Conservation (phyloP, 208 protist genomes). For the Leishmania lainsoni region DNA sequence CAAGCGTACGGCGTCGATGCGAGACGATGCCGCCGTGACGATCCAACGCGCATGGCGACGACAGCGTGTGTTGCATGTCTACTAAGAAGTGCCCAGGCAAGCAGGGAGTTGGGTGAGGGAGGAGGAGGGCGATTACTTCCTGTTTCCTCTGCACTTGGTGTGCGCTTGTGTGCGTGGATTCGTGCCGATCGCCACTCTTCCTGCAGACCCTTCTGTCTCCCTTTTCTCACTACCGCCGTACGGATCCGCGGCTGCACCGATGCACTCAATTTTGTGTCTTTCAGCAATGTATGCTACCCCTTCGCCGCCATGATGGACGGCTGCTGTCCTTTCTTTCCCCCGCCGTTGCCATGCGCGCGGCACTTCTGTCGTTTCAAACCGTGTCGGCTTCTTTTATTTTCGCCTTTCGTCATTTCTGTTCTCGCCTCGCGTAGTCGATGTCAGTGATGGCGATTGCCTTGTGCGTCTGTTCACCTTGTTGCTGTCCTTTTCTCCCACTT, state of each 20-base stretch:
- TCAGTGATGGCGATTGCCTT: neutral
- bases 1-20: constrained; percentile 8
- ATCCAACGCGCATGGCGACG: constrained; percentile 60
- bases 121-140: neutral
- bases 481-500: neutral
- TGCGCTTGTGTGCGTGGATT: neutral
- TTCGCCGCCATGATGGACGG: neutral
- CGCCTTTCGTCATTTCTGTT: neutral
- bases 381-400: neutral
- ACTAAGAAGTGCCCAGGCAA: neutral
- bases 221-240: neutral
- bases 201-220: neutral
- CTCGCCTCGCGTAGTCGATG: neutral
- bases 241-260: neutral
- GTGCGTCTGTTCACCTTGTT: neutral
- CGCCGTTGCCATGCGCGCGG: neutral
- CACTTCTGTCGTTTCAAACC: neutral
- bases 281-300: neutral
- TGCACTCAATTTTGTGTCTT: neutral
- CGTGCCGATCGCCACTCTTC: neutral
- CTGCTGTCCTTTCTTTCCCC: neutral
- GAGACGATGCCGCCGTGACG: constrained; percentile 49
- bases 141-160: neutral
- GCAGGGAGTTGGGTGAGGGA: neutral
- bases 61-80: too few species aligned